Percentiles rank a stretch among this genome's conserved stretches.
These are phyloP conservation scores for Hygrocybe punicea DNA, from an alignment of 768 basidiomycete genomes.

Conservation along the genomic window DNA sequence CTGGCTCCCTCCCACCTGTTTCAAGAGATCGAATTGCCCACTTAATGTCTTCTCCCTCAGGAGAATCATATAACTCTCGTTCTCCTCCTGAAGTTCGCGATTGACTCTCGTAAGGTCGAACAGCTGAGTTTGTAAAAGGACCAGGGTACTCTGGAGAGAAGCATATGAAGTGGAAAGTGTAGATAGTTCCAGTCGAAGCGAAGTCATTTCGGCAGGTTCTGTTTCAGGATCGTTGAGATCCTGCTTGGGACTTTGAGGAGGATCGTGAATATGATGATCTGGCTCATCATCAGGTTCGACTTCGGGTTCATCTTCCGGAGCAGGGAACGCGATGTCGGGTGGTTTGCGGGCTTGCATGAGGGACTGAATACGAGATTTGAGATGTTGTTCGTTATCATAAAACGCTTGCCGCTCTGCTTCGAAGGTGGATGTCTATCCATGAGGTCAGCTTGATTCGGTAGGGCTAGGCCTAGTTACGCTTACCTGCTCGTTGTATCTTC, in stretches of 20 bases:
- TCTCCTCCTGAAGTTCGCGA: constrained; percentile 87
- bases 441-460: constrained; percentile 12
- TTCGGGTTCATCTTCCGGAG: constrained; percentile 27
- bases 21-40: constrained; percentile 79
- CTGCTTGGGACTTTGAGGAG: constrained; percentile 31
- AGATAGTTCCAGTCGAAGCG: constrained; percentile 77
- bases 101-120: constrained; percentile 87
- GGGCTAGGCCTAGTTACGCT: constrained; percentile 13
- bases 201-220: constrained; percentile 86
- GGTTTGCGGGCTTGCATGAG: constrained; percentile 65
- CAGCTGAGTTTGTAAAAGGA: constrained; percentile 81
- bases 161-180: constrained; percentile 82
- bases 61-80: constrained; percentile 94
- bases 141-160: constrained; percentile 78
- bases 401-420: constrained; percentile 90
- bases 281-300: constrained; percentile 10
- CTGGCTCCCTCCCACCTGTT: constrained; percentile 53
- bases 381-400: constrained; percentile 91
- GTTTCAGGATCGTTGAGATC: constrained; percentile 61
- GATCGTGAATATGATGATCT: neutral
- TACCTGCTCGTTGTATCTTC: constrained; percentile 88
- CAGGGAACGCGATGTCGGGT: constrained; percentile 44
- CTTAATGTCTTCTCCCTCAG: constrained; percentile 86
- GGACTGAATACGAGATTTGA: constrained; percentile 85
- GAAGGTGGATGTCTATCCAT: constrained; percentile 70